phyloP scores from a whole-genome alignment of 2,329 filamentous ascomycete genomes.

The Acrodontium crateriforme region DNA sequence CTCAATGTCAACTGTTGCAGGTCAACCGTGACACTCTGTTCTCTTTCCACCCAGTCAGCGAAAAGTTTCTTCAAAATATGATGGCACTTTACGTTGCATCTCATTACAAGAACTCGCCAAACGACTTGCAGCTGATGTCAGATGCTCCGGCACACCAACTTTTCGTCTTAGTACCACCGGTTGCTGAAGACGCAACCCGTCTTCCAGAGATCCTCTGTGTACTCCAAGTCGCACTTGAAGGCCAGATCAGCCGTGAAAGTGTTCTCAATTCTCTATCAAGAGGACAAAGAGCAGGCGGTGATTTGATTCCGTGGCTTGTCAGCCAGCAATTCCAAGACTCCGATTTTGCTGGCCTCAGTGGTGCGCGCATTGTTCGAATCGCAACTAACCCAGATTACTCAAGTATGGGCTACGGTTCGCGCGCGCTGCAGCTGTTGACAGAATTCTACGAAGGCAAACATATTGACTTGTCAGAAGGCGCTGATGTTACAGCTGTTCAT shows the following conservation, averaged over 20 bases:
- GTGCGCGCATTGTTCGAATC: conserved; percentile 82
- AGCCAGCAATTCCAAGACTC: conserved; percentile 98
- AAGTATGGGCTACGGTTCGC: conserved; percentile 84
- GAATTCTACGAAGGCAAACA: conserved; percentile 97
- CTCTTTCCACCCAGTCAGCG: conserved; percentile 92
- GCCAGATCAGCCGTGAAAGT: conserved; percentile 84
- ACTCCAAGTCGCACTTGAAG: conserved; percentile 86
- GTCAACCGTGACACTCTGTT: conserved; percentile 97
- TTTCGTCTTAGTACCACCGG: conserved; percentile 81
- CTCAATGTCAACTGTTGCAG: conserved; percentile 78
- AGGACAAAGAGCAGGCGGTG: conserved; percentile 77
- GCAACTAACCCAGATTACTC: conserved; percentile 92
- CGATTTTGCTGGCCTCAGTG: conserved; percentile 85
- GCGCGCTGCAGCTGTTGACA: conserved; percentile 70
- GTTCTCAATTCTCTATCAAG: conserved; percentile 80
- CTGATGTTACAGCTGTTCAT: conserved; percentile 29
- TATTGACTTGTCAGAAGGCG: conserved; percentile 59
- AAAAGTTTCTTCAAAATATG: conserved; percentile 96
- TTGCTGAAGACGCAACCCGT: conserved; percentile 60
- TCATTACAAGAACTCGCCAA: conserved; percentile 96
- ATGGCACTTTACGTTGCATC: conserved; percentile 94
- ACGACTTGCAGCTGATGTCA: conserved; percentile 96
- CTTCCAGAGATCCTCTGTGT: conserved; percentile 90
- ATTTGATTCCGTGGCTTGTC: conserved; percentile 93
- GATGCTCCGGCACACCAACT: conserved; percentile 94